Conservation (phyloP, 2,329 filamentous ascomycete genomes). For the Ascochyta pisi region DNA sequence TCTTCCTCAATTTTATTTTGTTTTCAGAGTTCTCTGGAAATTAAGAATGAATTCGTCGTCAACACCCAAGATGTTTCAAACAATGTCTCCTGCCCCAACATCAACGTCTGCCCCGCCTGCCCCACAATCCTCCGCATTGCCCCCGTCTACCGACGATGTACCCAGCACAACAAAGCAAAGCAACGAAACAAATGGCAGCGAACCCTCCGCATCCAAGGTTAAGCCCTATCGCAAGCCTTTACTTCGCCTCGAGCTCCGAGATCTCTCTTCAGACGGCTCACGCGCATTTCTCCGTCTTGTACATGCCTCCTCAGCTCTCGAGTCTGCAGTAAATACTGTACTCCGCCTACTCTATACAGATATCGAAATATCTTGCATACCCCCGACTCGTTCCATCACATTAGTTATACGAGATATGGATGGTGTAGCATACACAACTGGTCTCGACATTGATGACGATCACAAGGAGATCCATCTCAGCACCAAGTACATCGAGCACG, state of each 20-base stretch:
- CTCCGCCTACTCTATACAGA: slow-evolving; percentile 72
- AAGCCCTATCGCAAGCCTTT: slow-evolving; percentile 50
- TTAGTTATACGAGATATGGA: slow-evolving; percentile 78
- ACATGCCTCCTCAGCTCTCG: slow-evolving; percentile 67
- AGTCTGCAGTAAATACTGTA: slow-evolving; percentile 70
- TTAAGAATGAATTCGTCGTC: slow-evolving; percentile 26
- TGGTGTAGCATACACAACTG: slow-evolving; percentile 89
- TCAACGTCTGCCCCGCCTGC: slow-evolving; percentile 24
- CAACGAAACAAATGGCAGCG: neutral
- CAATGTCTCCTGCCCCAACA: slow-evolving; percentile 36
- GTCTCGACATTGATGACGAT: slow-evolving; percentile 77
- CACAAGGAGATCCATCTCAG: slow-evolving; percentile 95
- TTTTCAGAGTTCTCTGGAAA: neutral
- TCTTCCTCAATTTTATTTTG: neutral
- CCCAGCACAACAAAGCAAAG: slow-evolving; percentile 6
- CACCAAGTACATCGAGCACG: slow-evolving; percentile 70
- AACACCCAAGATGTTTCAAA: slow-evolving; percentile 47
- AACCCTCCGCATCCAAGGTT: slow-evolving; percentile 18
- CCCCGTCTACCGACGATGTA: slow-evolving; percentile 21
- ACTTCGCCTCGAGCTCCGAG: slow-evolving; percentile 57
- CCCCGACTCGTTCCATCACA: slow-evolving; percentile 83
- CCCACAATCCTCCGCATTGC: slow-evolving; percentile 40
- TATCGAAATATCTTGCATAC: slow-evolving; percentile 47
- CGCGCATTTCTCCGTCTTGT: slow-evolving; percentile 71
- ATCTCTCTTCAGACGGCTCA: slow-evolving; percentile 64